These are phyloP conservation scores for Xerocomellus intermedius DNA, from an alignment of 768 basidiomycete genomes.

Conservation along the genomic window DNA sequence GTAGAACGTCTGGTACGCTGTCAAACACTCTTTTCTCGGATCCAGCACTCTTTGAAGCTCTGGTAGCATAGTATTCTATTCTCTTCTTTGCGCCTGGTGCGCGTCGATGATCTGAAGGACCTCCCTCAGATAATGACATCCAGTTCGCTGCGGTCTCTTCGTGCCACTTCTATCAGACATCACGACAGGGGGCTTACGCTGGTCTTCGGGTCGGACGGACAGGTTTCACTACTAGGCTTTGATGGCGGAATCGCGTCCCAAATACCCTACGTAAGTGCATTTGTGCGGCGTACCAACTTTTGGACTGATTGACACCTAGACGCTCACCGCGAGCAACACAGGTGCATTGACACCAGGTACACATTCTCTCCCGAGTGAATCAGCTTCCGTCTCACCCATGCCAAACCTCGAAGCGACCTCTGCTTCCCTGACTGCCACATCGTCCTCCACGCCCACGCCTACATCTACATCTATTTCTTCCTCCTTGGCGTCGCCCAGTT, in stretches of 20 bases:
- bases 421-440: background rate
- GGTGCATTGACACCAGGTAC: slow-evolving; percentile 2
- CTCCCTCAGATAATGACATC: slow-evolving; percentile 19
- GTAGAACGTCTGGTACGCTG: slow-evolving; percentile 3
- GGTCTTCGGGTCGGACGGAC: slow-evolving; percentile 27
- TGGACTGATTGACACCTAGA: slow-evolving; percentile 8
- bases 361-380: background rate
- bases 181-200: slow-evolving; percentile 23
- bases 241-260: slow-evolving; percentile 4
- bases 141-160: slow-evolving; percentile 8
- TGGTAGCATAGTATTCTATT: slow-evolving; percentile 11
- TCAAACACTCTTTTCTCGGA: background rate
- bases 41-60: slow-evolving; percentile 9
- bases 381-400: slow-evolving; percentile 4
- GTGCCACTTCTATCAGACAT: slow-evolving; percentile 11
- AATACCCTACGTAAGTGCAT: slow-evolving; percentile 2
- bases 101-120: slow-evolving; percentile 23
- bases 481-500: slow-evolving; percentile 5
- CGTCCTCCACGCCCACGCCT: slow-evolving; percentile 1
- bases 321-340: background rate
- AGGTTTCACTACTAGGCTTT: slow-evolving; percentile 27
- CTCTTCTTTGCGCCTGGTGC: slow-evolving; percentile 29
- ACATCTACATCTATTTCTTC: background rate
- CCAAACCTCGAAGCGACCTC: slow-evolving; percentile 24
- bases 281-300: too few species aligned